Evolutionary conservation across 352 stramenopile genomes (phyloP).

Genomic region (Elongisporangium prolatum): DNA sequence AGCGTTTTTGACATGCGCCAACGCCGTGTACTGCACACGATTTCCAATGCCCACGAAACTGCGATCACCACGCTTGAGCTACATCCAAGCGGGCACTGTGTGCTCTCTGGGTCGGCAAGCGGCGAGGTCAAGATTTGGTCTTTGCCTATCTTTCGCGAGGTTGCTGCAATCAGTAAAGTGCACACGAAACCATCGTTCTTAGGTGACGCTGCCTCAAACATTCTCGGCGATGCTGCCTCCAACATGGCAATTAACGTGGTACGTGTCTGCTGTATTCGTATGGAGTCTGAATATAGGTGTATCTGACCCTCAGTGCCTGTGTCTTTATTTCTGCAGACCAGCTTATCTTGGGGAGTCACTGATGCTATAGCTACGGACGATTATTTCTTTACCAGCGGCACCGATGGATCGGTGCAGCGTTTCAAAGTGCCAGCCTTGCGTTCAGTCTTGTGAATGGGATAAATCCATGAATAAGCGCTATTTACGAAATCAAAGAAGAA

Average conservation of each 20-base stretch:
- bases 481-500: not conserved
- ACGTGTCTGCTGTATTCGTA: slow-evolving; percentile 14
- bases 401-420: slow-evolving; percentile 77
- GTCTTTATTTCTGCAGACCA: slow-evolving; percentile 37
- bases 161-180: slow-evolving; percentile 67
- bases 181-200: slow-evolving; percentile 80
- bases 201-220: slow-evolving; percentile 65
- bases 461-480: not conserved
- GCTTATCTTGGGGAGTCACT: slow-evolving; percentile 78
- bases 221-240: slow-evolving; percentile 74
- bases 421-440: slow-evolving; percentile 51
- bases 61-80: slow-evolving; percentile 77
- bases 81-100: slow-evolving; percentile 72
- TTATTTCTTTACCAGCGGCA: slow-evolving; percentile 82
- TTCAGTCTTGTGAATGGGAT: not conserved
- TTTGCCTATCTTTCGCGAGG: slow-evolving; percentile 77
- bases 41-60: slow-evolving; percentile 82
- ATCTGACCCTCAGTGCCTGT: not conserved
- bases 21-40: slow-evolving; percentile 79
- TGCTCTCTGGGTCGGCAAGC: slow-evolving; percentile 77
- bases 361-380: slow-evolving; percentile 74
- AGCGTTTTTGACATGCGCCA: slow-evolving; percentile 86
- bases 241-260: slow-evolving; percentile 87
- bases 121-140: slow-evolving; percentile 89
- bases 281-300: not conserved